Evolutionary conservation across 2,329 filamentous ascomycete species (phyloP), one percentile per base, ranked within the genome.

Genomic region (Apiospora koreana): DNA sequence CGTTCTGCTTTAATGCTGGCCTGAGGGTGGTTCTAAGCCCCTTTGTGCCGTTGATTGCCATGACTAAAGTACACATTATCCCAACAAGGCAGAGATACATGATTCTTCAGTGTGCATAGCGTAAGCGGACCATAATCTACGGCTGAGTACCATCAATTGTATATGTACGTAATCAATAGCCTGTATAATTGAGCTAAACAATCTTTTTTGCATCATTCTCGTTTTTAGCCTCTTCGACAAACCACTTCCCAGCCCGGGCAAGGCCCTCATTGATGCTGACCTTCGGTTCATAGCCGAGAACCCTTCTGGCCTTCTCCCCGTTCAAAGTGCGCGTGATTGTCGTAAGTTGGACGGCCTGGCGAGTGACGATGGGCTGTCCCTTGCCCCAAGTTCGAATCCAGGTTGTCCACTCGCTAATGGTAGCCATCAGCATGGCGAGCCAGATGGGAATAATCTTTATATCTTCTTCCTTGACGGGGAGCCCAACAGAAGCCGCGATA

Each of bases 331-430:
- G 73, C 14, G 50, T 67, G 38, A 75, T 73, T 1, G 68, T 73
- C 18, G 69, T 72, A 42, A 73, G 64, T 16, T 62, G 71, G 14
- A 76, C 69, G 8, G 72, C 70, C 65, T 75, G 71, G 48, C 70
- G 43, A 14, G 71, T 74, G n/a, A 75, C 48, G 1, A 58, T 64
- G 0, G 72, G 68, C n/a, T 73, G 71, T 23, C 71, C 58, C 23
- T 25, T 71, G 67, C 73, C 73, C 18, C 70, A 72, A 10, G 72
- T 69, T 2, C 62, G 43, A 1, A 71, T 41, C 75, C 74, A 74
- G 35, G 68, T 72, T 2, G 72, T 38, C 75, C 75, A 78, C 69
- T 80, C 79, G 25, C 69, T 72, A 46, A 79, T 38, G 21, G 64
- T 38, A 2, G 77, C 77, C n/a, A 77, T 69, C 12, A 71, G 43